phyloP scores from a whole-genome alignment of 306 rosid genomes.

The Rubus parviflorus region DNA sequence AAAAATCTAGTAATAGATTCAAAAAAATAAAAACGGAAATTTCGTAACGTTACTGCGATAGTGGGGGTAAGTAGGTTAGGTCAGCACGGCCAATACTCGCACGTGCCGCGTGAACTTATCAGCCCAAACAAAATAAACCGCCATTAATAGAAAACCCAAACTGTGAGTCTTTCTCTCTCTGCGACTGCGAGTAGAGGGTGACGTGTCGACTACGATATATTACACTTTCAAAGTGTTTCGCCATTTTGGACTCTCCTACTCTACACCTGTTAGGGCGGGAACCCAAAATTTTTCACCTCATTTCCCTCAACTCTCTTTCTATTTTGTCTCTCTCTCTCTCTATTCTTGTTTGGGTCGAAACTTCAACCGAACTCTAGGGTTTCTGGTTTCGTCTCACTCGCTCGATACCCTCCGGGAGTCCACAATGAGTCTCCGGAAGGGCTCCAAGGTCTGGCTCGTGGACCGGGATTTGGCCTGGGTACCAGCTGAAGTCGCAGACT shows the following conservation, averaged over 20 bases:
- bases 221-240: constrained; percentile 31
- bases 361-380: constrained; percentile 13
- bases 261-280: constrained; percentile 75
- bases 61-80: background rate
- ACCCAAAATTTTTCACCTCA: constrained; percentile 46
- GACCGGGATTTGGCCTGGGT: constrained; percentile 73
- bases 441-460: constrained; percentile 89
- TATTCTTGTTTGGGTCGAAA: constrained; percentile 54
- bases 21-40: background rate
- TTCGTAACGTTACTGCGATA: constrained; percentile 6
- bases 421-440: constrained; percentile 66
- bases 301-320: constrained; percentile 7
- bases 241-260: constrained; percentile 43
- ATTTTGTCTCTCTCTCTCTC: constrained; percentile 17
- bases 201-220: constrained; percentile 52
- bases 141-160: background rate
- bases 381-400: background rate
- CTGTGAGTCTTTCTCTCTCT: background rate
- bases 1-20: too few relatives aligned
- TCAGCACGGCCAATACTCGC: background rate
- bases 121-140: constrained; percentile 1
- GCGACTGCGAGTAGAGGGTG: constrained; percentile 20
- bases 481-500: constrained; percentile 66
- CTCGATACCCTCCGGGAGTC: constrained; percentile 13
- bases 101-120: background rate